These are phyloP conservation scores for Pisolithus orientalis DNA, from an alignment of 768 basidiomycete species.

Conservation along the genomic window DNA sequence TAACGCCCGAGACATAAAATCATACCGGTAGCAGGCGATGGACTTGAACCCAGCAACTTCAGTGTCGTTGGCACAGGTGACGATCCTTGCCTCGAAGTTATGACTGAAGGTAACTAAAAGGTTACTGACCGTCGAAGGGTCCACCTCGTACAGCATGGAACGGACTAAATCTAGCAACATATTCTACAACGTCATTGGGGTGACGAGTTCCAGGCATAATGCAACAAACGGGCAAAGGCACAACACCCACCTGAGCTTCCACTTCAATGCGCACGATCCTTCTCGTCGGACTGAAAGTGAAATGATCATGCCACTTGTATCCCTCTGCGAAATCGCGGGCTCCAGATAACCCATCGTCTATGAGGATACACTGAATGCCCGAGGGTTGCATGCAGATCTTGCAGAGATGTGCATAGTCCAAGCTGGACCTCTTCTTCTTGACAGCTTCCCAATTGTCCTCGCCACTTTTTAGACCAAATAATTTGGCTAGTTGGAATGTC, in stretches of 20 bases:
- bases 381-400: conserved; percentile 44
- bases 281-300: conserved; percentile 45
- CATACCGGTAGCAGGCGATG: conserved; percentile 56
- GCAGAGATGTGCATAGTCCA: conserved; percentile 56
- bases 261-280: conserved; percentile 66
- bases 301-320: conserved; percentile 57
- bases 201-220: conserved; percentile 3
- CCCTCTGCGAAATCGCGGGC: conserved; percentile 41
- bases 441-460: conserved; percentile 53
- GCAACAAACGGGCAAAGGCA: not conserved
- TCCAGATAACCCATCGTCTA: conserved; percentile 67
- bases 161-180: conserved; percentile 15
- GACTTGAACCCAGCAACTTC: conserved; percentile 70
- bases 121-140: conserved; percentile 9
- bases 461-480: conserved; percentile 37
- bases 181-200: conserved; percentile 2
- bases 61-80: conserved; percentile 32
- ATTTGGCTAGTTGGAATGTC: conserved; percentile 43
- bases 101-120: conserved; percentile 26
- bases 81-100: conserved; percentile 33
- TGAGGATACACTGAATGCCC: conserved; percentile 59
- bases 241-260: conserved; percentile 55
- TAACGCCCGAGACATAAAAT: not conserved
- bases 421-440: conserved; percentile 36
- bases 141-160: not conserved